Evolutionary conservation across 106 monocot genomes (phyloP), one percentile per base, ranked within the genome.

Genomic region (Posidonia australis): DNA sequence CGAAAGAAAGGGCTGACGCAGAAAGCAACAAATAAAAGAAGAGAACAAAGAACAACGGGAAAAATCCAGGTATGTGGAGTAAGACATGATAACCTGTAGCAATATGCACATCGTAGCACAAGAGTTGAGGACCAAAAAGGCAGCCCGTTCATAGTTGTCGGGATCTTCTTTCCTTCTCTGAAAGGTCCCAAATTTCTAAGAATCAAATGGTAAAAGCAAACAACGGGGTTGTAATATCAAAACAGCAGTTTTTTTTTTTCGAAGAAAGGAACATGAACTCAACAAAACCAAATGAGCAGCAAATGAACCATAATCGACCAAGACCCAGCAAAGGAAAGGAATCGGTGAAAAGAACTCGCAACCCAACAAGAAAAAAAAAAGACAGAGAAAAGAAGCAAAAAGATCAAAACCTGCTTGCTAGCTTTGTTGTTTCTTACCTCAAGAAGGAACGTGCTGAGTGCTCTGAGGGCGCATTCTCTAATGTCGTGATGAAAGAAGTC

Each of bases 141-240:
- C 84, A 56, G 77, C 70, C 29, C 63, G 61, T 14, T 67, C 18
- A 42, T 80, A 84, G 53, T 84, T 77, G 13, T 63, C 74, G 16
- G 70, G 71, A 62, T 80, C 77, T 64, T 70, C 80, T 60, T 80
- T 67, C 29, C 80, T 74, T 72, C 70, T 77, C 84, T 84, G 68
- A 21, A 52, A 43, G 26, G 17, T 44, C 58, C 26, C 16, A 18
- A 58, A 30, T 30, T 18, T 58, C 7, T n/a, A 30, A 29, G 13
- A 16, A 29, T 29, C 58, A 28, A 17, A 58, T 0, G 58, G 17
- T 27, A 23, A 30, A 30, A 3, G 13, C 6, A 26, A 58, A 16
- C 20, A 23, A 21, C n/a, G 52, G 10, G 18, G 18, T 53, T n/a
- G 11, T 4, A 53, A 53, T 53, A 24, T 13, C 58, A 5, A 58